Base-by-base conservation (phyloP, 352 stramenopile species). In the Thalassiosira exigua region DNA sequence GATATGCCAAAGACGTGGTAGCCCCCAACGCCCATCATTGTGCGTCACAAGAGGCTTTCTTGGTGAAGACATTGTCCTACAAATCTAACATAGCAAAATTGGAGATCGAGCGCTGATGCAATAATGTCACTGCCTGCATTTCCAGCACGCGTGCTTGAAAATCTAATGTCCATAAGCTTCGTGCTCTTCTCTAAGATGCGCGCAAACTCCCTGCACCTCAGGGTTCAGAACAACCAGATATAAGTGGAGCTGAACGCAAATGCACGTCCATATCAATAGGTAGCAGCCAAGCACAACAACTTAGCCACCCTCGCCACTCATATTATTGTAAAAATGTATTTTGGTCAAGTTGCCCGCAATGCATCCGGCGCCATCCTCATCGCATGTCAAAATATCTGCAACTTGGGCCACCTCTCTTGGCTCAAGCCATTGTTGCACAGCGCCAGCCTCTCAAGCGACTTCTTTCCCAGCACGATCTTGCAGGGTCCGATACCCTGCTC, bases 311-410 rank as follows among this genome's bases (percentile, higher is more conserved):
- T 97, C 93, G 26, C 95, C 96, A 75, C 94, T 98, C 96, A 98
- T 98, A 82, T 98, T 98, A 85, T 98, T 98, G 90, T 97, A 98
- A 62, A 98, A 98, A 83, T 98, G 95, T 75, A 98, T 95, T 27
- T 74, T 82, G 9, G 39, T 86, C 58, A 86, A 84, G 79, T 79
- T 94, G 59, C 68, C 64, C 78, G 36, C 87, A 89, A 82, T 89
- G 70, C 72, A 92, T 72, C 77, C 87, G 80, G 68, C 90, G 69
- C 66, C 85, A 83, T 64, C 70, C 86, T 54, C 83, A 87, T 84
- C 75, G 29, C 24, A 65, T 19, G 69, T 84, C 11, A 97, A 86
- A 61, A 98, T 92, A 58, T 96, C 92, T 39, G 96, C 85, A 7
- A 95, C 90, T 46, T 97, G 93, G 39, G 96, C 91, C 41, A 88